phyloP scores from a whole-genome alignment of 257 asterid genomes.

The Parsonsia alboflavescens region DNA sequence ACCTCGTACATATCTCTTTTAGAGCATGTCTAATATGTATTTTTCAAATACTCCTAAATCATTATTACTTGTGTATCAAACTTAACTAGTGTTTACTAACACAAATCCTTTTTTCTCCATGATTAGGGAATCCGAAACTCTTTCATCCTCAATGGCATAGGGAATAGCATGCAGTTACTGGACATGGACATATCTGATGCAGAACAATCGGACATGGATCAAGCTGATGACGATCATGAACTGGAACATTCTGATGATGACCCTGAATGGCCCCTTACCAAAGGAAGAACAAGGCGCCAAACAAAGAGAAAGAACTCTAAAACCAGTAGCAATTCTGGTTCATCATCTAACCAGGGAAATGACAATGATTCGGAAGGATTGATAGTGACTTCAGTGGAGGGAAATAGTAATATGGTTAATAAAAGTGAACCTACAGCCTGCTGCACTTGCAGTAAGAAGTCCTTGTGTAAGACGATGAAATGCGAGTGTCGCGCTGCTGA shows the following conservation, averaged over 20 bases:
- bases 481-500: conserved; percentile 78
- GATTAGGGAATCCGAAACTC: conserved; percentile 61
- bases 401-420: background rate
- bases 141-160: conserved; percentile 28
- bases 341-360: conserved; percentile 7
- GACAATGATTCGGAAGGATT: conserved; percentile 11
- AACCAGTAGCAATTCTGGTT: conserved; percentile 24
- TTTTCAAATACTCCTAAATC: background rate
- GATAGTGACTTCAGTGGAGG: conserved; percentile 1
- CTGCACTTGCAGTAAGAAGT: conserved; percentile 65
- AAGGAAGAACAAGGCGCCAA: conserved; percentile 32
- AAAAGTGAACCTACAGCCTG: conserved; percentile 28
- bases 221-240: conserved; percentile 28
- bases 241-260: conserved; percentile 30
- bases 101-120: background rate
- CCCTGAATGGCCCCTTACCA: conserved; percentile 20
- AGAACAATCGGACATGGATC: conserved; percentile 29
- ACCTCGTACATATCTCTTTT: conserved; percentile 1
- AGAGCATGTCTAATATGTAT: background rate
- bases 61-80: background rate
- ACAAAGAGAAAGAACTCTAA: conserved; percentile 32
- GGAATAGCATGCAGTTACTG: conserved; percentile 20
- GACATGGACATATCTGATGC: conserved; percentile 88
- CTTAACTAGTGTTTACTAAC: background rate
- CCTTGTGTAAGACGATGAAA: conserved; percentile 65